phyloP scores from a whole-genome alignment of 2,329 filamentous ascomycete genomes.

The Elsinoe fawcettii region DNA sequence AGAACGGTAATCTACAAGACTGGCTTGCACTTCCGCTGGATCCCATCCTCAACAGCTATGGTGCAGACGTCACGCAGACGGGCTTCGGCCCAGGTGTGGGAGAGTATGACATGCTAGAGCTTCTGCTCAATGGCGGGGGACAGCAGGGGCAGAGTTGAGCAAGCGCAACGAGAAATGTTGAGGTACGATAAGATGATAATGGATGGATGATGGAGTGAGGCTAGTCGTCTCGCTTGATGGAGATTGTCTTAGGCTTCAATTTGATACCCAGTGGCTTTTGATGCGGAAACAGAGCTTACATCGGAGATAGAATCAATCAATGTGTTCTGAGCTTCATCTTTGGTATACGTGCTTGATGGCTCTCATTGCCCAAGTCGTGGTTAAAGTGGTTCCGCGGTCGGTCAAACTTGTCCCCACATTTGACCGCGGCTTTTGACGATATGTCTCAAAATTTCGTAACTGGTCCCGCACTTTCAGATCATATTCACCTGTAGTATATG shows the following conservation, averaged over 20 bases:
- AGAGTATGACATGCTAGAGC: slow-evolving; percentile 43
- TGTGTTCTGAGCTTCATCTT: neutral
- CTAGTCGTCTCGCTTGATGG: neutral
- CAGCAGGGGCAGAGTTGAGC: neutral
- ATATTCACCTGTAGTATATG: neutral
- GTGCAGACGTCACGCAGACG: slow-evolving; percentile 49
- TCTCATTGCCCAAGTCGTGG: neutral
- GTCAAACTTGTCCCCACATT: neutral
- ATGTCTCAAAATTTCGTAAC: neutral
- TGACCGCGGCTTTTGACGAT: neutral
- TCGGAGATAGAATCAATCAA: neutral
- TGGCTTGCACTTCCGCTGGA: slow-evolving; percentile 57
- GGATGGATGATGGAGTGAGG: neutral
- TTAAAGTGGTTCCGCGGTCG: neutral
- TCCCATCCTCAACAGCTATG: slow-evolving; percentile 50
- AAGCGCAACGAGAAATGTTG: neutral
- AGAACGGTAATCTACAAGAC: slow-evolving; percentile 37
- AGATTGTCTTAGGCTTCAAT: slow-evolving; percentile 4
- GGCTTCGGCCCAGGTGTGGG: slow-evolving; percentile 59
- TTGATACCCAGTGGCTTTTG: slow-evolving; percentile 1
- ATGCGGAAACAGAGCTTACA: neutral
- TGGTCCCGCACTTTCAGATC: neutral
- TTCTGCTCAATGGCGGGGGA: slow-evolving; percentile 33
- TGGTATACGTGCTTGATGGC: neutral
- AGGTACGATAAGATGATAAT: slow-evolving; percentile 1